Conservation (phyloP, 2,329 filamentous ascomycete genomes). For the Spiromastix sp. region DNA sequence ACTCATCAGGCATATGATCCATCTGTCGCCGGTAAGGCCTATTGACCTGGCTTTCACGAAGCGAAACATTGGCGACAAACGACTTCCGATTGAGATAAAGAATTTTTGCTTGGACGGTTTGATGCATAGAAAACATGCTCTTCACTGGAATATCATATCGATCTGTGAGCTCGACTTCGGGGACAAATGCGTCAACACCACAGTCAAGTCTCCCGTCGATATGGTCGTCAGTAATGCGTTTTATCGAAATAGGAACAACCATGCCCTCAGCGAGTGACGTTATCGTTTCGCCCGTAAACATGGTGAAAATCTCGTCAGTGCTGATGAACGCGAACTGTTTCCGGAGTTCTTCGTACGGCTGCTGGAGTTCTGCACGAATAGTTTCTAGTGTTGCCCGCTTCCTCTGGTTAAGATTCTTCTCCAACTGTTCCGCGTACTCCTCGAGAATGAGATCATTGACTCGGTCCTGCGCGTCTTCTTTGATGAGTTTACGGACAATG, state of each 20-base stretch:
- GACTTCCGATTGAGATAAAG: slow-evolving; percentile 78
- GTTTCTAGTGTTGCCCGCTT: slow-evolving; percentile 95
- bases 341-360: slow-evolving; percentile 88
- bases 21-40: slow-evolving; percentile 58
- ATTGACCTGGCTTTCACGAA: slow-evolving; percentile 71
- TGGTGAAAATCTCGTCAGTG: slow-evolving; percentile 80
- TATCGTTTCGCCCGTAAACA: slow-evolving; percentile 87
- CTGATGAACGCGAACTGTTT: slow-evolving; percentile 62
- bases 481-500: slow-evolving; percentile 89
- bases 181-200: slow-evolving; percentile 81
- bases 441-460: slow-evolving; percentile 94
- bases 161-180: slow-evolving; percentile 70
- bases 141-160: slow-evolving; percentile 57
- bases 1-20: slow-evolving; percentile 68
- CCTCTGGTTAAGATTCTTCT: slow-evolving; percentile 83
- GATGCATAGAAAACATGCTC: slow-evolving; percentile 64
- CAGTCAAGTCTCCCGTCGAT: slow-evolving; percentile 90
- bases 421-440: slow-evolving; percentile 91
- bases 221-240: slow-evolving; percentile 82
- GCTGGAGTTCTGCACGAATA: slow-evolving; percentile 84
- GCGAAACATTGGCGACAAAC: slow-evolving; percentile 71
- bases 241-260: slow-evolving; percentile 83
- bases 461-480: slow-evolving; percentile 84
- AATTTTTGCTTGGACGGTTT: slow-evolving; percentile 82
- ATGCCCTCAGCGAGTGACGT: slow-evolving; percentile 78